Conservation (phyloP, 179 eudicot genomes). For the Drosera spatulata region DNA sequence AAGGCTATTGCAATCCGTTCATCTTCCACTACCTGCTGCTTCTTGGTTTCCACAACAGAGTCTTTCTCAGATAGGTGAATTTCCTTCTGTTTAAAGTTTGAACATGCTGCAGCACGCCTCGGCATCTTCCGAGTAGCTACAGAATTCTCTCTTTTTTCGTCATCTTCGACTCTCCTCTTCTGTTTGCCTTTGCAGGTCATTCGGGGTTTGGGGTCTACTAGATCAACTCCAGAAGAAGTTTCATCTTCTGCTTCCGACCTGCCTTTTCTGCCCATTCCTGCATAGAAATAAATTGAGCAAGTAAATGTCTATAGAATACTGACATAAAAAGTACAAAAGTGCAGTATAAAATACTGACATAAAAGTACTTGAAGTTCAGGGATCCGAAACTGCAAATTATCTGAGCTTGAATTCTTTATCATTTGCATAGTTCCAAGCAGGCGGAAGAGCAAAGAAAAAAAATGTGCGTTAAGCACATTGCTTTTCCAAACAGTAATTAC, state of each 20-base stretch:
- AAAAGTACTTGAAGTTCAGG: neutral
- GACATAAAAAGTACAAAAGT: neutral
- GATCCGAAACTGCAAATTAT: no score
- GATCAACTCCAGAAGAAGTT: neutral
- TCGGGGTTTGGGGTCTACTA: neutral
- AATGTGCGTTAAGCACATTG: no score
- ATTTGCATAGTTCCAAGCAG: no score
- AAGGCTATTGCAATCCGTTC: slow-evolving; percentile 50
- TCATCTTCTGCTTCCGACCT: neutral
- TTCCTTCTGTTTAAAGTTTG: slow-evolving; percentile 40
- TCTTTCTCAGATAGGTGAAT: slow-evolving; percentile 33
- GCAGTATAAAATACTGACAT: neutral
- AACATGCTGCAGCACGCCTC: slow-evolving; percentile 58
- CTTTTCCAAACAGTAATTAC: no score
- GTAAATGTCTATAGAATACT: neutral
- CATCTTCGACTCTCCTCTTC: slow-evolving; percentile 5
- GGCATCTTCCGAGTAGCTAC: slow-evolving; percentile 45
- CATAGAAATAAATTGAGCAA: neutral
- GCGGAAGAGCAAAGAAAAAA: no score
- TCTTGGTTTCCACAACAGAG: slow-evolving; percentile 25
- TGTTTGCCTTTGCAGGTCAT: neutral
- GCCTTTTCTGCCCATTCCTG: slow-evolving; percentile 1
- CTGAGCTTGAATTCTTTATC: no score
- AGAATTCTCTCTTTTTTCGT: slow-evolving; percentile 20
- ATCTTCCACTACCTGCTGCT: slow-evolving; percentile 37